Evolutionary conservation across 2,329 filamentous ascomycete genomes (phyloP).

Genomic region (Mollisia scopiformis): DNA sequence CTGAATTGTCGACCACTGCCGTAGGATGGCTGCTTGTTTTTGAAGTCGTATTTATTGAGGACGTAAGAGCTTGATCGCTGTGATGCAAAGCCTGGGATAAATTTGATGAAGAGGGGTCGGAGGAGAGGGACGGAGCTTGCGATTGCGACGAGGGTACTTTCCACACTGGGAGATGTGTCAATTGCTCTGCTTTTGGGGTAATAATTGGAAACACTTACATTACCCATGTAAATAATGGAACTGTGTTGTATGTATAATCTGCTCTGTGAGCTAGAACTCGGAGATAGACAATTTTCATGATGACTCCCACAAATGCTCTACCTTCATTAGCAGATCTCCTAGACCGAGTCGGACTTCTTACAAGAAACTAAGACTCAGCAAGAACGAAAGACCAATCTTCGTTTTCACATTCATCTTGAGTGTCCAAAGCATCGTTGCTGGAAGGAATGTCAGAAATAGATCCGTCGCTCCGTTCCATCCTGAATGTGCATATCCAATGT

Average conservation of each 20-base stretch:
- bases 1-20: background rate
- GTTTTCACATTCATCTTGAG: slow-evolving; percentile 17
- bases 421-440: slow-evolving; percentile 19
- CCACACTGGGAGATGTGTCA: slow-evolving; percentile 16
- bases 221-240: slow-evolving; percentile 22
- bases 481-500: background rate
- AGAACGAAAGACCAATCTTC: slow-evolving; percentile 16
- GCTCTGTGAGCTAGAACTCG: slow-evolving; percentile 10
- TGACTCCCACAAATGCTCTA: slow-evolving; percentile 20
- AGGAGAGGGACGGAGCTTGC: slow-evolving; percentile 24
- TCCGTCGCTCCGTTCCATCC: slow-evolving; percentile 12
- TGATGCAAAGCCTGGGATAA: background rate
- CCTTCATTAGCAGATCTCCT: background rate
- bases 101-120: slow-evolving; percentile 16
- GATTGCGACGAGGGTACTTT: slow-evolving; percentile 21
- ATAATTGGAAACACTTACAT: slow-evolving; percentile 6
- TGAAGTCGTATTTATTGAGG: background rate
- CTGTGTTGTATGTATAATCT: slow-evolving; percentile 17
- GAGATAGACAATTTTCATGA: slow-evolving; percentile 23
- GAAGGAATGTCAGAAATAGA: slow-evolving; percentile 21
- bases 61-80: background rate
- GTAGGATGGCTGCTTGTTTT: background rate
- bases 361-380: slow-evolving; percentile 20
- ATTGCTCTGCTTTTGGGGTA: background rate
- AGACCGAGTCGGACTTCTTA: background rate